Evolutionary conservation across 345 rosid genomes (phyloP), one percentile per base, ranked within the genome.

Genomic region (Psidium guajava): DNA sequence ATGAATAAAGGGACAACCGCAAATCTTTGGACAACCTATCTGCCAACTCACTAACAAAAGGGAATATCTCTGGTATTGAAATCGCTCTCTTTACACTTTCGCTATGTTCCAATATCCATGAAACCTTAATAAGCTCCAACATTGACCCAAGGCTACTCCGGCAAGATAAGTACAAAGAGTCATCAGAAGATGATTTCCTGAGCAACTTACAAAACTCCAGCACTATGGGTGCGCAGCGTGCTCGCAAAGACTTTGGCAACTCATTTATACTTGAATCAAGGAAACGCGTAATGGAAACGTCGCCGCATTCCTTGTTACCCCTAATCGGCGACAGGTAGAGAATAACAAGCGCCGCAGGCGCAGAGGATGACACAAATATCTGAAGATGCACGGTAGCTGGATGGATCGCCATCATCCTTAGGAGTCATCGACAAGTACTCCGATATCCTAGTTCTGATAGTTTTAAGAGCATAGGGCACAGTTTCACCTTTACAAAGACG

Each of bases 141-240:
- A 97, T 88, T 0, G 92, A 84, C 6, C 94, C 98, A 59, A 96
- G 89, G 22, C 93, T 86, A 87, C 91, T 92, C 87, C 99, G 98
- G 86, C 96, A 96, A 24, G 86, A 85, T 42, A 82, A 59, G 87
- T 97, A 97, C 28, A 97, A 90, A 57, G 91, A 88, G 51, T 93
- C 92, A 36, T 90, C 89, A 77, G 86, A 86, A 83, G 87, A 88
- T 85, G 84, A 85, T 85, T 86, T 90, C 87, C 95, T 92, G 85
- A 97, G 96, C 89, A 94, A 90, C 88, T 91, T 93, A 91, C 98
- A 94, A 55, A 97, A 96, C 86, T 94, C 95, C 85, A 97, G 87
- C 83, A 96, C 94, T 64, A 92, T 88, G 0, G 98, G 94, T 6
- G 93, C 92, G 82, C 93, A 94, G 82, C 87, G 90, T 10, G 83